Evolutionary conservation across 2,329 filamentous ascomycete genomes (phyloP).

Genomic region (Sporothrix mexicana): DNA sequence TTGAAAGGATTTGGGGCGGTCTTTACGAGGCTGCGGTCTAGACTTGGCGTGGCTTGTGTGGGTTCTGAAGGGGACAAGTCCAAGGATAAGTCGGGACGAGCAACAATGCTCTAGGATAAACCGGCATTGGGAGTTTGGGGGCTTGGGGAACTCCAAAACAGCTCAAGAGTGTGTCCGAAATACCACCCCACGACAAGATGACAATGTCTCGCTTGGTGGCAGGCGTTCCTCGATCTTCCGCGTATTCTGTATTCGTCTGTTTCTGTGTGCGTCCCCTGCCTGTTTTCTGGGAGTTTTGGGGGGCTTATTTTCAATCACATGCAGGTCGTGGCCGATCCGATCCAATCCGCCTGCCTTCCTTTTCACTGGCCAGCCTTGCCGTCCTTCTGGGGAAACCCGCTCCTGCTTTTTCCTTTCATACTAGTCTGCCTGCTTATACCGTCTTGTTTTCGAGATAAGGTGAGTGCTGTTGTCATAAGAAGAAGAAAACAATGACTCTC

Average conservation of each 20-base stretch:
- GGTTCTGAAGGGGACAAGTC: too few species aligned
- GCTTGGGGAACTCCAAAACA: not conserved
- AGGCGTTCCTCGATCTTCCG: slow-evolving; percentile 23
- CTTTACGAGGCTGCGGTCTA: not conserved
- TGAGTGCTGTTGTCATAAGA: not conserved
- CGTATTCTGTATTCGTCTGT: slow-evolving; percentile 9
- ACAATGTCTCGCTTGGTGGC: not conserved
- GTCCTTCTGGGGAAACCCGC: not conserved
- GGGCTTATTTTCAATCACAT: too few species aligned
- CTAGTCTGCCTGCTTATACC: not conserved
- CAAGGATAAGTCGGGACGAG: not conserved
- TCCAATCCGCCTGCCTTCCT: not conserved
- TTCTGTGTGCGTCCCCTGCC: not conserved
- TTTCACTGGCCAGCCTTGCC: slow-evolving; percentile 9
- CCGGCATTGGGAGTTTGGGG: not conserved
- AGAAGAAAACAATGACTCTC: not conserved
- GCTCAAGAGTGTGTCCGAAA: not conserved
- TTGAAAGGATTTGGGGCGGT: not conserved
- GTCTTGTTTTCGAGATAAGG: not conserved
- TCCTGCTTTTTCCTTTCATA: slow-evolving; percentile 2
- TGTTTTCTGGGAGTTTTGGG: too few species aligned
- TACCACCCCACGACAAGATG: slow-evolving; percentile 21
- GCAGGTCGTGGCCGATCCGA: not conserved
- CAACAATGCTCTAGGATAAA: not conserved
- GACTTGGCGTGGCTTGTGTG: slow-evolving; percentile 20